A percentile compares a stretch with the other conserved stretches of the same genome.
Evolutionary conservation across 139 green algal species (phyloP).

Genomic region (Nannochloris sp.): DNA sequence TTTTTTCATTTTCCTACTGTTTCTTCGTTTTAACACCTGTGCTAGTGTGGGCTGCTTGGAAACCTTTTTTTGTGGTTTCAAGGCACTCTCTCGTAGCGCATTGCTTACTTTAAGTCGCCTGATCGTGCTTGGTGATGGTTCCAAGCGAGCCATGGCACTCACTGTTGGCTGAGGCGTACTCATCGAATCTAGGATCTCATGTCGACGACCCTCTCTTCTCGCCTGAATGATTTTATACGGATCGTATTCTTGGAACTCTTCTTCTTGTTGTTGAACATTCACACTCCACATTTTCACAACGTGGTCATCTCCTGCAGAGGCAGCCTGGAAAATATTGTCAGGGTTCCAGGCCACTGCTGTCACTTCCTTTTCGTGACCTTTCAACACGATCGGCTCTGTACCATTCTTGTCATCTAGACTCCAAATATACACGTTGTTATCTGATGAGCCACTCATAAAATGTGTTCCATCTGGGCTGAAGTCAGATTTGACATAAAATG

Average conservation of each 20-base stretch:
- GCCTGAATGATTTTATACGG: too few relatives aligned
- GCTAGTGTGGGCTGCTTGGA: too few relatives aligned
- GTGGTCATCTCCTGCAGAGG: conserved; percentile 52
- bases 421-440: conserved; percentile 57
- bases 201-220: too few relatives aligned
- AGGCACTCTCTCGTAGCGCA: too few relatives aligned
- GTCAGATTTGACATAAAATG: conserved; percentile 61
- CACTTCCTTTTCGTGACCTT: conserved; percentile 60
- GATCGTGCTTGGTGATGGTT: too few relatives aligned
- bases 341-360: conserved; percentile 63
- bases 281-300: conserved; percentile 49
- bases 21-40: too few relatives aligned
- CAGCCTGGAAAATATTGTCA: conserved; percentile 39
- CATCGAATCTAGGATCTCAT: too few relatives aligned
- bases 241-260: not conserved
- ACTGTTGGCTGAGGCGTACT: too few relatives aligned
- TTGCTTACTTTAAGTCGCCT: too few relatives aligned
- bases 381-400: conserved; percentile 26
- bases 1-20: too few relatives aligned
- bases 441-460: conserved; percentile 50
- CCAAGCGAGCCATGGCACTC: too few relatives aligned
- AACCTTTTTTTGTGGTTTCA: too few relatives aligned
- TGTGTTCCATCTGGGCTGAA: conserved; percentile 53
- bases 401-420: conserved; percentile 34
- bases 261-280: not conserved